Evolutionary conservation across 306 rosid species (phyloP), one percentile per base, ranked within the genome.

Genomic region (Luffa aegyptiaca): DNA sequence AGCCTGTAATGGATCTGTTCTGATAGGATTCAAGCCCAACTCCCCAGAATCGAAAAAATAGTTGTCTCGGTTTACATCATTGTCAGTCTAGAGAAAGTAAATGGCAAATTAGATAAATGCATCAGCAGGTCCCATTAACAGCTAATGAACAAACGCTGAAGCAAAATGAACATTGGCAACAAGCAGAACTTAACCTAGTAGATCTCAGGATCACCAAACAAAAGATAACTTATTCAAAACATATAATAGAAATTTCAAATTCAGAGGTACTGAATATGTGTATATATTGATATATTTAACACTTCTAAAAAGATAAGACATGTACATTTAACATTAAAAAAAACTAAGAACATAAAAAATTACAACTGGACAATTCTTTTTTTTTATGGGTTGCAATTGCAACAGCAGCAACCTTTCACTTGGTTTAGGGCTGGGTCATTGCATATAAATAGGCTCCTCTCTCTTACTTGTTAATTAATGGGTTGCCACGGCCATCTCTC

Each of bases 21-120:
- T 90, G 56, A 93, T 90, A 82, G 97, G 93, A 82, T 90, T 88
- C 59, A 93, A 88, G 85, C 98, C 99, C 21, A 91, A 85, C 5
- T 87, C 94, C 52, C 89, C 98, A 79, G 96, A 83, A 49, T 83
- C 93, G 78, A 87, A 96, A 86, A 87, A 91, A 82, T 91, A 90
- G 83, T 59, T 78, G 71, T 93, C 94, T 77, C 88, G 86, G 75
- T 81, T 86, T 77, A 89, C 81, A 55, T 89, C 94, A 51, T 82
- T 83, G 83, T 87, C 94, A 7, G 64, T 68, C 99, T 96, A 75
- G 46, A 59, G 41, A 80, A 79, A 64, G 42, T 39, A 76, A 85
- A 78, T 0, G 26, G 76, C 3, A 79, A 45, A 6, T 36, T 45
- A 33, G 16, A 11, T 14, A 4, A 8, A 74, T 14, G 45, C 58